A percentile compares a stretch with the other conserved stretches of the same genome.
These are phyloP conservation scores for Macrophomina pseudophaseolina DNA, from an alignment of 2,329 filamentous ascomycete genomes.

Conservation along the genomic window DNA sequence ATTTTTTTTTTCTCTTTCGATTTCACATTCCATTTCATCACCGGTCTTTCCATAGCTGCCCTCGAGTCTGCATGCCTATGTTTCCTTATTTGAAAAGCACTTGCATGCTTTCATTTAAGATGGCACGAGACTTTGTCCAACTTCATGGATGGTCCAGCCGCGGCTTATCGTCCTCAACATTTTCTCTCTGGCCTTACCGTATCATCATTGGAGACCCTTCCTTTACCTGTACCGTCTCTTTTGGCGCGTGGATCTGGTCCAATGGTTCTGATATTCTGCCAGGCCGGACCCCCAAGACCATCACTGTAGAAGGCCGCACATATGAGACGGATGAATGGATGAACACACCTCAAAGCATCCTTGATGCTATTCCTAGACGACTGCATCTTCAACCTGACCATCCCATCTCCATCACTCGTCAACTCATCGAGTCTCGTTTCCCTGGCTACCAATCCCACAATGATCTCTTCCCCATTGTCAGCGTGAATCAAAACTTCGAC, in stretches of 20 bases:
- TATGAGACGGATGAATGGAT: slow-evolving; percentile 81
- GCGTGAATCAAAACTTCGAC: slow-evolving; percentile 89
- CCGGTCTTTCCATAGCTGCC: not conserved
- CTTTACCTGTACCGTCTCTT: not conserved
- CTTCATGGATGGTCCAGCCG: not conserved
- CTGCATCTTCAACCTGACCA: slow-evolving; percentile 93
- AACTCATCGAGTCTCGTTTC: slow-evolving; percentile 91
- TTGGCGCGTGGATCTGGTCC: not conserved
- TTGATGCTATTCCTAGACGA: slow-evolving; percentile 73
- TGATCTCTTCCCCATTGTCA: slow-evolving; percentile 80
- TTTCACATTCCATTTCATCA: not conserved
- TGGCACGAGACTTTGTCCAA: no score
- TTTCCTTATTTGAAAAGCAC: not conserved
- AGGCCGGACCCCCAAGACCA: slow-evolving; percentile 35
- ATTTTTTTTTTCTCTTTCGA: not conserved
- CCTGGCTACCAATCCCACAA: slow-evolving; percentile 79
- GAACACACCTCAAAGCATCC: slow-evolving; percentile 79
- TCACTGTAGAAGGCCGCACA: slow-evolving; percentile 66
- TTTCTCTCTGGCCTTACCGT: not conserved
- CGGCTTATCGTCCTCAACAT: not conserved
- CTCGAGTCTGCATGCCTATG: not conserved
- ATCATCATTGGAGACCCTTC: not conserved
- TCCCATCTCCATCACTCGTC: slow-evolving; percentile 85
- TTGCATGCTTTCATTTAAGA: not conserved
- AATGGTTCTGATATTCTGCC: not conserved